These are phyloP conservation scores for Talaromyces sp. DNA, from an alignment of 2,329 filamentous ascomycete genomes.

Conservation along the genomic window DNA sequence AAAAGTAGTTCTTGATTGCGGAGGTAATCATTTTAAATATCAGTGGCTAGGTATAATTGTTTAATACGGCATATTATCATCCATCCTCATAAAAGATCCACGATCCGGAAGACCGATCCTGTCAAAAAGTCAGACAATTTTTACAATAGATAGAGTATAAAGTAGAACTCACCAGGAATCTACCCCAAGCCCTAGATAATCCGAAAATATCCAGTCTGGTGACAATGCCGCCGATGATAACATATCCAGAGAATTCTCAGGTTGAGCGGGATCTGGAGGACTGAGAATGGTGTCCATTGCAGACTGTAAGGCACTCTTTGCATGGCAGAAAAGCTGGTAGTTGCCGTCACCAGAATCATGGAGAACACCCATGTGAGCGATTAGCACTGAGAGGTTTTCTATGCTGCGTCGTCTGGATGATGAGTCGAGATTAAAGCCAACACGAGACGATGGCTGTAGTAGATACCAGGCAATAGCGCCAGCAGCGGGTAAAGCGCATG, in stretches of 20 bases:
- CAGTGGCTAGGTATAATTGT: too few species aligned
- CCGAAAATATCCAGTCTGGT: conserved; percentile 14
- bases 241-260: conserved; percentile 12
- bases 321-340: conserved; percentile 15
- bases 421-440: conserved; percentile 9
- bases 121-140: neutral
- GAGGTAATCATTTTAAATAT: too few species aligned
- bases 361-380: conserved; percentile 13
- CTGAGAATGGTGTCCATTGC: conserved; percentile 17
- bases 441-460: conserved; percentile 10
- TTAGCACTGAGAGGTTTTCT: conserved; percentile 15
- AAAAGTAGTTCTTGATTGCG: too few species aligned
- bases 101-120: conserved; percentile 18
- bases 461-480: conserved; percentile 16
- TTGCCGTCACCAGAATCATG: conserved; percentile 17
- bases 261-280: conserved; percentile 2
- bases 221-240: conserved; percentile 1
- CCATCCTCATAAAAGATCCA: conserved; percentile 15
- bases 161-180: conserved; percentile 11
- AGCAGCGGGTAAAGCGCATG: conserved; percentile 13
- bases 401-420: conserved; percentile 12
- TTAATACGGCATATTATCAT: conserved; percentile 17
- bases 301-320: conserved; percentile 14
- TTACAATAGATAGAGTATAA: neutral
- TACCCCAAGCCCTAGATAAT: conserved; percentile 14